Conservation (phyloP, 2,329 filamentous ascomycete genomes). For the Botrytis deweyae region DNA sequence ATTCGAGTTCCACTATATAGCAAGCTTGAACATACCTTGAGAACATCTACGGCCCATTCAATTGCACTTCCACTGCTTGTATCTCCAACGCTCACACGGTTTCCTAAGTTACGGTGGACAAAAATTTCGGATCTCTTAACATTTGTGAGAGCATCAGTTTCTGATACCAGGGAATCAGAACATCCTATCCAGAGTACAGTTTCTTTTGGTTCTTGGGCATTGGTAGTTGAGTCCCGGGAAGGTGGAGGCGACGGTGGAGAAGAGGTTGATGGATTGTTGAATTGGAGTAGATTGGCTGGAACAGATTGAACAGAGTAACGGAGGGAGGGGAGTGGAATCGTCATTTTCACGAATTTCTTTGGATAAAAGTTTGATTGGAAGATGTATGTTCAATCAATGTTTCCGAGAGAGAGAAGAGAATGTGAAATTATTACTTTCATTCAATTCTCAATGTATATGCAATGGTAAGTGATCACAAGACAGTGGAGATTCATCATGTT, state of each 20-base stretch:
- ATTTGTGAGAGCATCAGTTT: constrained; percentile 58
- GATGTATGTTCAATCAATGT: background rate
- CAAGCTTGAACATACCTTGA: constrained; percentile 49
- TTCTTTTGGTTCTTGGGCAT: constrained; percentile 36
- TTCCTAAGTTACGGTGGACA: constrained; percentile 70
- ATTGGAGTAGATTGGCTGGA: constrained; percentile 2
- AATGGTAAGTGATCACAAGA: constrained; percentile 3
- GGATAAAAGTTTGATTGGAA: background rate
- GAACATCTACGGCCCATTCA: constrained; percentile 60
- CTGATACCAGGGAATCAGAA: constrained; percentile 64
- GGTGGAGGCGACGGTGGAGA: constrained; percentile 11
- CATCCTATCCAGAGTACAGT: constrained; percentile 67
- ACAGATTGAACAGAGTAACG: constrained; percentile 7
- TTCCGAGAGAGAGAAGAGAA: background rate
- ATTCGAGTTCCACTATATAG: background rate
- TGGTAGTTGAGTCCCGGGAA: background rate
- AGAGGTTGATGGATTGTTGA: background rate
- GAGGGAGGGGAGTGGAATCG: constrained; percentile 14
- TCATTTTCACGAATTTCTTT: constrained; percentile 3
- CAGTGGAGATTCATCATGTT: background rate
- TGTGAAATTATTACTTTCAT: background rate
- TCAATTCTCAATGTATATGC: background rate
- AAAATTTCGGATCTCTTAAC: constrained; percentile 66
- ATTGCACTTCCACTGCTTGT: constrained; percentile 60
- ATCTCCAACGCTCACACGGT: constrained; percentile 60